These are phyloP conservation scores for Linum trigynum DNA, from an alignment of 345 rosid species.

Conservation along the genomic window DNA sequence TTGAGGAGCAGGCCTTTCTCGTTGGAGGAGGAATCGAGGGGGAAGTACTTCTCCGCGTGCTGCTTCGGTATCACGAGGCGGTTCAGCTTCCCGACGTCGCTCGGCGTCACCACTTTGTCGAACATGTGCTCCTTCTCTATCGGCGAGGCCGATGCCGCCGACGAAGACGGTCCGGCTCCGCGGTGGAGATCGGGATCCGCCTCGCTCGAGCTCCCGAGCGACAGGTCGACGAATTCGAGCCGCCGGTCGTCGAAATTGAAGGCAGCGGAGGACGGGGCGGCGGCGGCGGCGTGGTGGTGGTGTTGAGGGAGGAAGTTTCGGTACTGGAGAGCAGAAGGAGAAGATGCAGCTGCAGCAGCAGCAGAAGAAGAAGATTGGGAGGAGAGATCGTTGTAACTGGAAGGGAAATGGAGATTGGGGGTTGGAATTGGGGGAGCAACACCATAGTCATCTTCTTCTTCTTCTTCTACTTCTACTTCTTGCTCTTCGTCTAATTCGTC, in stretches of 20 bases:
- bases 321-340: not conserved
- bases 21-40: not conserved
- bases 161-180: not conserved
- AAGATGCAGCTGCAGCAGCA: no score
- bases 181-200: not conserved
- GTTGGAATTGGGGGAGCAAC: not conserved
- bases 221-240: not conserved
- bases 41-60: constrained; percentile 9
- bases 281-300: not conserved
- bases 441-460: not conserved
- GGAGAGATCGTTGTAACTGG: no score
- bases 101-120: constrained; percentile 8
- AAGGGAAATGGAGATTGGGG: no score
- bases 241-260: not conserved
- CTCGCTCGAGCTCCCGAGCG: not conserved
- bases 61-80: constrained; percentile 4
- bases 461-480: no score
- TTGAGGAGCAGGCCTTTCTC: constrained; percentile 5
- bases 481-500: no score
- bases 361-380: no score
- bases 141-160: not conserved
- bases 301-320: not conserved
- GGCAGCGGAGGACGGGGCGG: not conserved
- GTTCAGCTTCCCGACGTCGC: constrained; percentile 7
- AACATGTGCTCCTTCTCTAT: constrained; percentile 6